Conservation (phyloP, 352 stramenopile species). For the Phytopythium cucurbitacearum region DNA sequence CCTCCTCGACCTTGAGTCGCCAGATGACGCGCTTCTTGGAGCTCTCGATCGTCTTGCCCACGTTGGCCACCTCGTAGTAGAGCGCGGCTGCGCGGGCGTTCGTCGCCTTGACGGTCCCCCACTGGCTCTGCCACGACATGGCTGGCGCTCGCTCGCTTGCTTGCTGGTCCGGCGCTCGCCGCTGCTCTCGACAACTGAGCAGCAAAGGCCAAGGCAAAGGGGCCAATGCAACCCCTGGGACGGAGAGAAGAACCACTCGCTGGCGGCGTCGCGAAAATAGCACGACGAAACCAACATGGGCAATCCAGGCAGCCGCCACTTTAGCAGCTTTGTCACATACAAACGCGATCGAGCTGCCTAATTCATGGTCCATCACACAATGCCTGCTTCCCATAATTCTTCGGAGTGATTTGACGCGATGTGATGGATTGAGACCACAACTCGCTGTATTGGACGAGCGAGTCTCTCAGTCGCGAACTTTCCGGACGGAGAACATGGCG, state of each 20-base stretch:
- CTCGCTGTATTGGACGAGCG: no score
- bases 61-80: constrained; percentile 79
- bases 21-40: constrained; percentile 85
- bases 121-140: constrained; percentile 71
- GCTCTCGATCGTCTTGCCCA: constrained; percentile 81
- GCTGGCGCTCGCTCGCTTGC: neutral
- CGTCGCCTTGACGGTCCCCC: constrained; percentile 63
- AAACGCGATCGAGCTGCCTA: no score
- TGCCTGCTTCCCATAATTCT: no score
- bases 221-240: no score
- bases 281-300: constrained; percentile 1
- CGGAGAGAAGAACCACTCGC: neutral
- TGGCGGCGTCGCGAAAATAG: neutral
- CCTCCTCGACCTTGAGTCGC: constrained; percentile 78
- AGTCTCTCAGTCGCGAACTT: constrained; percentile 3
- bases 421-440: no score
- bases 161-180: neutral
- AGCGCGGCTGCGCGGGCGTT: constrained; percentile 67
- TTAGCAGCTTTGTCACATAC: no score
- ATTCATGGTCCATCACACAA: no score
- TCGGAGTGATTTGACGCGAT: no score
- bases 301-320: neutral
- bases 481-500: constrained; percentile 12
- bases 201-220: neutral
- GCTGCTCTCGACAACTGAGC: neutral